phyloP scores from a whole-genome alignment of 306 rosid species.

The Prunus campanulata region DNA sequence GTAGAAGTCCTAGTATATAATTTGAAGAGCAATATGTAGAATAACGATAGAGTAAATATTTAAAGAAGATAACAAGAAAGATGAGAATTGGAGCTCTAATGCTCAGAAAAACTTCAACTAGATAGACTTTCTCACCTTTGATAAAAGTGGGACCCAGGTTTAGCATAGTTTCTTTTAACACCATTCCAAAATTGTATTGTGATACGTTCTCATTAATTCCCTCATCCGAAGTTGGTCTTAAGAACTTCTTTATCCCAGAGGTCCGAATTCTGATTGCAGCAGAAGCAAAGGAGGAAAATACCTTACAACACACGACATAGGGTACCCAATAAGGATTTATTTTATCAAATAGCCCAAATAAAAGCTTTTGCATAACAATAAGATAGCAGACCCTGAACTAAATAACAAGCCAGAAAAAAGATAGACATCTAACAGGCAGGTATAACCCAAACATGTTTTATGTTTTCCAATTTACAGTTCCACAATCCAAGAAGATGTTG shows the following conservation, averaged over 20 bases:
- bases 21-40: conserved; percentile 21
- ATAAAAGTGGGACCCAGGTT: conserved; percentile 92
- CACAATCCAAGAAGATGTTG: not conserved
- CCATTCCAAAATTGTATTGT: conserved; percentile 68
- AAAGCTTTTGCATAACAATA: not conserved
- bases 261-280: conserved; percentile 75
- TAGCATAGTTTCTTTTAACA: conserved; percentile 83
- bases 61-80: not conserved
- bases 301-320: conserved; percentile 48
- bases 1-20: conserved; percentile 28
- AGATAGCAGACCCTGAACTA: not conserved
- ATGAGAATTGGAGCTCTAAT: not conserved
- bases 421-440: not conserved
- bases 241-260: conserved; percentile 46
- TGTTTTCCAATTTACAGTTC: not conserved
- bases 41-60: not conserved
- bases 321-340: conserved; percentile 27
- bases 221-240: conserved; percentile 36
- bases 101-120: conserved; percentile 11
- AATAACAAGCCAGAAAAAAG: not conserved
- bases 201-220: conserved; percentile 45
- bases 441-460: not conserved
- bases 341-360: not conserved
- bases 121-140: conserved; percentile 61
- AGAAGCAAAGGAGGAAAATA: conserved; percentile 68